Evolutionary conservation across 306 rosid species (phyloP), one percentile per base, ranked within the genome.

Genomic region (Castanea mollissima): DNA sequence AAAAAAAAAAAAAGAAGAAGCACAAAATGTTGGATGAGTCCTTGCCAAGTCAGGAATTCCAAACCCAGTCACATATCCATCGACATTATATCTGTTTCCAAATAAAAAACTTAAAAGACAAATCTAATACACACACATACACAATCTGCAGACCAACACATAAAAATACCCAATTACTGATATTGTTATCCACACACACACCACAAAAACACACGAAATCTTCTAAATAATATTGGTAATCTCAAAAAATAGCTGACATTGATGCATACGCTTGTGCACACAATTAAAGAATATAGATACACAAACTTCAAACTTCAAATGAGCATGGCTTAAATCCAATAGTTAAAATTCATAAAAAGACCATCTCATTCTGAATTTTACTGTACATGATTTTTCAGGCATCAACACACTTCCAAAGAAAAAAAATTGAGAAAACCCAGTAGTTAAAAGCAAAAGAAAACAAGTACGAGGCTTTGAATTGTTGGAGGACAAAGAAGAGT

Each of bases 21-120:
- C 11, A 2, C 46, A 41, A 41, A 41, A 41, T 41, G 83, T 85
- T 0, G 90, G 76, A 83, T 95, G 99, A 85, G 97, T 93, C 90
- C 89, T 92, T 54, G 83, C 85, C 99, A 96, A 93, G 27, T 93
- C 96, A 82, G 97, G 99, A 81, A 83, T 93, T 75, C 97, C 97
- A 52, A 92, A 91, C 25, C 99, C 94, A 76, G 93, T 84, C 59
- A 91, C 93, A 74, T 86, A 59, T 68, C 94, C 99, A 35, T 91
- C 88, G 81, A 91, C 84, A 73, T 92, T 97, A 84, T 92, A 95
- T 85, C 98, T 92, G 91, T 67, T 73, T 63, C 68, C 74, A 60
- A 21, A 38, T 16, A 6, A 51, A 13, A 52, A 52, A 6, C 11
- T 38, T 31, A 8, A 46, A 3, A 62, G 19, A 29, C 11, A 9